phyloP scores from a whole-genome alignment of 2,329 filamentous ascomycete species.

The Ophiostoma novo-ulmi region DNA sequence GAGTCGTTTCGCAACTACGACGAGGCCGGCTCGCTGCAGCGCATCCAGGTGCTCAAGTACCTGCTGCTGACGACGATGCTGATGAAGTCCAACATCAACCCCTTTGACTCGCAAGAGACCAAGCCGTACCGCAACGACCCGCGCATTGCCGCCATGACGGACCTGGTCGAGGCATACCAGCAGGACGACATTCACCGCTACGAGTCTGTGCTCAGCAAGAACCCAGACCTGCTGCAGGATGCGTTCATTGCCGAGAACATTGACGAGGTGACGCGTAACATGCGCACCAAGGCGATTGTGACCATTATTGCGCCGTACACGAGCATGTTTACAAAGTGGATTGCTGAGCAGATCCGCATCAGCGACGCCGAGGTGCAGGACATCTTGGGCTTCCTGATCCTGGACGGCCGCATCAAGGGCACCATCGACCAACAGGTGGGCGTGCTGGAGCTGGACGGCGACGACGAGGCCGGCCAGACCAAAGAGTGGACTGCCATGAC shows the following conservation, averaged over 20 bases:
- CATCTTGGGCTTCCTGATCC: slow-evolving; percentile 89
- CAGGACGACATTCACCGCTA: slow-evolving; percentile 90
- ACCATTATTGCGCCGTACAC: slow-evolving; percentile 94
- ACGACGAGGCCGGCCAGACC: slow-evolving; percentile 66
- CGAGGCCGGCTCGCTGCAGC: slow-evolving; percentile 90
- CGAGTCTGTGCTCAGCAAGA: slow-evolving; percentile 78
- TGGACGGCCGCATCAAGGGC: slow-evolving; percentile 80
- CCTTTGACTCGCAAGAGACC: slow-evolving; percentile 96
- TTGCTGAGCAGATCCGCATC: slow-evolving; percentile 83
- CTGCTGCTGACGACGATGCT: slow-evolving; percentile 95
- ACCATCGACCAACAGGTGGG: slow-evolving; percentile 86
- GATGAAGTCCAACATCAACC: slow-evolving; percentile 97
- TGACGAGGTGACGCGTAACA: slow-evolving; percentile 95
- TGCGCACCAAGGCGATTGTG: slow-evolving; percentile 91
- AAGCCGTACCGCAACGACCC: slow-evolving; percentile 97
- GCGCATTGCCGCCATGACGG: slow-evolving; percentile 93
- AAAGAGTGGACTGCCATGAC: slow-evolving; percentile 61
- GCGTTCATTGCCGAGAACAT: slow-evolving; percentile 98
- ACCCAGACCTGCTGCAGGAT: slow-evolving; percentile 84
- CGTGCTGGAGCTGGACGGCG: slow-evolving; percentile 70
- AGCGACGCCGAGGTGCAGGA: slow-evolving; percentile 83
- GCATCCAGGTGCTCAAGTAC: slow-evolving; percentile 96
- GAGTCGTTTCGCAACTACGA: slow-evolving; percentile 99
- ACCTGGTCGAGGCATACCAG: slow-evolving; percentile 94
- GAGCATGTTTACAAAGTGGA: slow-evolving; percentile 80